Base-by-base conservation (phyloP, 345 rosid genomes). In the Eucalyptus viminalis region DNA sequence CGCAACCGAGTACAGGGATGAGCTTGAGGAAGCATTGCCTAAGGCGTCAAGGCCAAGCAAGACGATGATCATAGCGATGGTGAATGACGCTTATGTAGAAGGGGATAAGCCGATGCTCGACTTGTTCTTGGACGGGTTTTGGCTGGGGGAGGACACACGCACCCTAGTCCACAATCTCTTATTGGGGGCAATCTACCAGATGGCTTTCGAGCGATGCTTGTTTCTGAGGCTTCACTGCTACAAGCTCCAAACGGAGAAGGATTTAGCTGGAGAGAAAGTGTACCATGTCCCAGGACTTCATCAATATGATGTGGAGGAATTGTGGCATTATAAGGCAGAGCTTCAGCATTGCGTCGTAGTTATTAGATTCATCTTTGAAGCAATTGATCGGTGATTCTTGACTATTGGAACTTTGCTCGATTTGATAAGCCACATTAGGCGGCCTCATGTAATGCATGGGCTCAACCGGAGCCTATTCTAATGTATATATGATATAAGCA, bases 291-390 rank as follows among this genome's bases (percentile, higher is more conserved):
- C 51, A 67, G 4, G 98, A 93, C 24, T 97, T 95, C 89, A 90
- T 96, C 54, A 93, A 93, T 90, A 95, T 97, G 98, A 97, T 95
- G 98, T 96, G 99, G 98, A 91, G 49, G 49, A 87, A 19, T 86
- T 49, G 53, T 86, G 24, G 72, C 87, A 58, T 4, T 80, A 37
- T 4, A 67, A 15, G 89, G n/a, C 25, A 50, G 43, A n/a, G 44
- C 62, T 45, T 86, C 10, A 10, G 40, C 44, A 24, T 86, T 29
- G 24, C 25, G 14, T 72, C 27, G 14, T 10, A 13, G 25, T 72
- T 72, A 37, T 37, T 37, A 37, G 81, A 17, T 72, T 72, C 25
- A 72, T 34, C 81, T 72, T 72, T 17, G 25, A 72, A 72, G 81
- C 81, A 9, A 17, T 72, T 34, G 81, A 34, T 72, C 7, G 25